Evolutionary conservation across 176 grass and related monocot genomes (phyloP).

Genomic region (Zea mays): Zm-B73-REFERENCE-NAM-5.0 NC_050100.1:196837501-196838000

Average conservation of each 20-base stretch:
- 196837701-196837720: background rate
- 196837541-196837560: constrained; percentile 15
- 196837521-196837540: constrained; percentile 10
- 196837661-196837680: background rate
- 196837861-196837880: background rate
- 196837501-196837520: constrained; percentile 29
- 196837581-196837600: constrained; percentile 26
- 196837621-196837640: background rate
- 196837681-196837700: background rate
- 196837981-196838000: background rate
- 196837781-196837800: background rate
- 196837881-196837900: background rate
- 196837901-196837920: background rate
- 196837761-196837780: constrained; percentile 15
- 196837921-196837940: background rate
- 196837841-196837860: background rate
- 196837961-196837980: background rate
- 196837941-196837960: constrained; percentile 6
- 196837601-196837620: background rate
- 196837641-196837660: background rate
- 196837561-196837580: constrained; percentile 18
- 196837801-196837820: constrained; percentile 2
- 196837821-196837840: background rate
- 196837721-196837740: background rate
- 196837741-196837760: background rate